Evolutionary conservation across 192 early-diverging fungal species (phyloP).

Genomic region (Chytriomyces confervae): DNA sequence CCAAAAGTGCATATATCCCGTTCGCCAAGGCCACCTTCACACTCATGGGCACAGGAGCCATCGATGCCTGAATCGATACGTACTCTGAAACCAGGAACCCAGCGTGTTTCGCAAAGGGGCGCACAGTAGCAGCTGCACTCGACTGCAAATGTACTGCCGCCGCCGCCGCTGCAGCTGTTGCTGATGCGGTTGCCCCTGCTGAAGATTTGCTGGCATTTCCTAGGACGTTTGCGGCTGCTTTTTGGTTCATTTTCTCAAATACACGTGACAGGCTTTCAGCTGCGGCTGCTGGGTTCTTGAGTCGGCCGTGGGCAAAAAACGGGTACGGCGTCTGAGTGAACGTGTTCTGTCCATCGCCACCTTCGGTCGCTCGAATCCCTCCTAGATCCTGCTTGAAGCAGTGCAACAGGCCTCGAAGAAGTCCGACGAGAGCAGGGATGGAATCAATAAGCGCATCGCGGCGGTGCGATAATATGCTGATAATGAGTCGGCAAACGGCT

Average conservation of each 20-base stretch:
- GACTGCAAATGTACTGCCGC: slow-evolving; percentile 46
- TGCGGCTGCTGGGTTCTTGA: slow-evolving; percentile 17
- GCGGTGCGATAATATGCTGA: slow-evolving; percentile 50
- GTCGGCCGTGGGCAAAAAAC: slow-evolving; percentile 40
- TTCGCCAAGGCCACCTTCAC: slow-evolving; percentile 54
- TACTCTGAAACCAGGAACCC: slow-evolving; percentile 58
- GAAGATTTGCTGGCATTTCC: slow-evolving; percentile 7
- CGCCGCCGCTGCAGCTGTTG: slow-evolving; percentile 55
- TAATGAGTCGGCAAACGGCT: slow-evolving; percentile 55
- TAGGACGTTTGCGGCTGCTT: neutral
- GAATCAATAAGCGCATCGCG: slow-evolving; percentile 54
- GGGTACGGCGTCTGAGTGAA: slow-evolving; percentile 39
- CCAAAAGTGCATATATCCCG: slow-evolving; percentile 67
- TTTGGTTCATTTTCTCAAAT: slow-evolving; percentile 27
- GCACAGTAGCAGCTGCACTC: slow-evolving; percentile 39
- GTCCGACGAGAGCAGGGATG: slow-evolving; percentile 57
- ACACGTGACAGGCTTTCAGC: slow-evolving; percentile 25
- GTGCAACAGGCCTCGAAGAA: slow-evolving; percentile 60
- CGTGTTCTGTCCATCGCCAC: slow-evolving; percentile 29
- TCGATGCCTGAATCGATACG: slow-evolving; percentile 58
- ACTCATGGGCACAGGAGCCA: slow-evolving; percentile 28
- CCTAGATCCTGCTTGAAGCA: slow-evolving; percentile 64
- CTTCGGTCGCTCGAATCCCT: slow-evolving; percentile 39
- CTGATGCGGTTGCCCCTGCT: slow-evolving; percentile 15
- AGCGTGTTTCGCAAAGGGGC: slow-evolving; percentile 49